A percentile compares a stretch with the other conserved stretches of the same genome.
These are phyloP conservation scores for Rhizopus delemar DNA, from an alignment of 371 early-diverging fungal species.

Conservation along the genomic window DNA sequence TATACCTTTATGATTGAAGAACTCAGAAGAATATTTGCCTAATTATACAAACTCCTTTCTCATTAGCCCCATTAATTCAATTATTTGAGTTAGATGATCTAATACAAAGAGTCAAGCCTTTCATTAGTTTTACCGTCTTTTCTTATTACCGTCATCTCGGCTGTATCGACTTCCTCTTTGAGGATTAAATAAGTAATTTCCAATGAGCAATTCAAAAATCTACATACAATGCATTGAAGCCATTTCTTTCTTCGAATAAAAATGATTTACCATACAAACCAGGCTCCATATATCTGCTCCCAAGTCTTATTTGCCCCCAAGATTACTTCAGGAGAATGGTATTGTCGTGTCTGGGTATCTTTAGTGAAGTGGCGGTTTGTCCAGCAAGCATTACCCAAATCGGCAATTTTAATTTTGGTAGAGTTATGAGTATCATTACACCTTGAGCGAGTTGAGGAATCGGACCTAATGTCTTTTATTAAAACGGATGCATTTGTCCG, in stretches of 20 bases:
- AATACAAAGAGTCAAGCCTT: background rate
- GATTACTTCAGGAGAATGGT: constrained; percentile 97
- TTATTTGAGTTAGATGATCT: constrained; percentile 96
- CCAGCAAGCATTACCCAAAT: constrained; percentile 97
- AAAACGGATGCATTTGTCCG: background rate
- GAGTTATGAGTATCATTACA: constrained; percentile 21
- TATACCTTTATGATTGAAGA: constrained; percentile 79
- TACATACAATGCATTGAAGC: constrained; percentile 6
- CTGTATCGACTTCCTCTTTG: constrained; percentile 77
- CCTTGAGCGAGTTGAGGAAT: background rate
- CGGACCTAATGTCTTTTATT: background rate
- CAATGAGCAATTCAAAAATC: constrained; percentile 88
- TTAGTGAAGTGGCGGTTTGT: constrained; percentile 91
- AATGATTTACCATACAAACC: constrained; percentile 80
- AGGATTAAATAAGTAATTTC: constrained; percentile 95
- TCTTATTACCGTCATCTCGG: constrained; percentile 83
- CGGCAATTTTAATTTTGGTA: constrained; percentile 91
- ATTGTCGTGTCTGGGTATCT: constrained; percentile 98
- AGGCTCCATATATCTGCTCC: constrained; percentile 97
- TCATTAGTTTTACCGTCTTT: background rate
- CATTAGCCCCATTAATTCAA: constrained; percentile 87
- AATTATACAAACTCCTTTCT: constrained; percentile 70
- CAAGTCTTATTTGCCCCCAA: constrained; percentile 87
- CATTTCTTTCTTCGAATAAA: background rate
- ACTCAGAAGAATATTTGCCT: constrained; percentile 76